Base-by-base conservation (phyloP, 768 basidiomycete species). In the Termitomyces sp. region DNA sequence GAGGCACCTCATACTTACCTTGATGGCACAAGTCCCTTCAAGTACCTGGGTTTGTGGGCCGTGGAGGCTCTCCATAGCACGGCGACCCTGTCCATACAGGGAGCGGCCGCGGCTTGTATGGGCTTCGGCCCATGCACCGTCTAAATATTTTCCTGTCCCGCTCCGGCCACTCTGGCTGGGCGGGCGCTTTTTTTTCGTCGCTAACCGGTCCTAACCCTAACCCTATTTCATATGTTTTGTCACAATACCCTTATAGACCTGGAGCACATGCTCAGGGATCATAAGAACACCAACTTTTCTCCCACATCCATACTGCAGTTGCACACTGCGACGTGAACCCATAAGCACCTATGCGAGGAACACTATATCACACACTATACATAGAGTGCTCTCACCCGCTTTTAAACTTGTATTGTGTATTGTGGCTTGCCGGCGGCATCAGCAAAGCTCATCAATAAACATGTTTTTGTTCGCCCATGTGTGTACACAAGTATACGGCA, bases 71-170 rank as follows among this genome's bases (percentile, higher is more conserved):
- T 78, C 72, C 82, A 84, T 84, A 82, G 82, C 82, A 84, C 80
- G 82, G 83, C 82, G 82, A 84, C 83, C 79, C 64, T 84, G 81
- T 83, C 82, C 83, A 70, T 60, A 71, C 78, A 84, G 80, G 78
- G 81, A 76, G 76, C 72, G 65, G 70, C 65, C 54, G 60, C 58
- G 70, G 76, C 66, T 79, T 78, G 79, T 80, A 75, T 82, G 77
- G 64, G 79, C 80, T 79, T 79, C 75, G 78, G 82, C 74, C 75
- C 78, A 82, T 80, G 82, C 79, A 80, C 77, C 72, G 75, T 80
- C 81, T 72, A 55, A 81, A 82, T 83, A 82, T 82, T 82, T 83
- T 73, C 81, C 80, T 66, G 79, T 80, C 74, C 77, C 71, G 68
- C 74, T 75, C 71, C 64, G 74, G 76, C 76, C 79, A 75, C 75